Conservation (phyloP, 73 alveolate genomes). For the Tetrahymena elliotti region DNA sequence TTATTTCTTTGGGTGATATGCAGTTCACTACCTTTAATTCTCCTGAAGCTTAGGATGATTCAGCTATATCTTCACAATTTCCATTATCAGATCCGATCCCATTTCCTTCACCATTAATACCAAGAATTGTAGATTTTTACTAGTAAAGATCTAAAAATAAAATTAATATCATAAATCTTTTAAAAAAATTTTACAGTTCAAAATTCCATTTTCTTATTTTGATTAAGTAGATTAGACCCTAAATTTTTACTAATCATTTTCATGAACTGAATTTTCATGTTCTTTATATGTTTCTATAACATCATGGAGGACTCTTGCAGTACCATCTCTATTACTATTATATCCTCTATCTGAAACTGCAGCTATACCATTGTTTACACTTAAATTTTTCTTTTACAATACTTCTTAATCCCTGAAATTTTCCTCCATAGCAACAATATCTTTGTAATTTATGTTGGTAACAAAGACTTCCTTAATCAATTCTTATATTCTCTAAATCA, state of each 20-base stretch:
- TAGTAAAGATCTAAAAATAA: not conserved
- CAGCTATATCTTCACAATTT: not conserved
- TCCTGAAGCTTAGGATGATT: not conserved
- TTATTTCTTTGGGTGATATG: not conserved
- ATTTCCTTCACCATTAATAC: not conserved
- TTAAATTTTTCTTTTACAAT: not conserved
- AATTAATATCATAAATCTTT: not conserved
- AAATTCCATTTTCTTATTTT: not conserved
- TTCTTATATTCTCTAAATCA: not conserved
- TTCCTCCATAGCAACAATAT: not conserved
- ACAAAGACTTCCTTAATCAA: not conserved
- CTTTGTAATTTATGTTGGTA: not conserved
- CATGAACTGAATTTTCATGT: not conserved
- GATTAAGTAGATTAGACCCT: not conserved
- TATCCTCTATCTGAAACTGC: not conserved
- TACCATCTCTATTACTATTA: not conserved
- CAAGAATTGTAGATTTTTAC: not conserved
- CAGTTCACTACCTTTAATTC: not conserved
- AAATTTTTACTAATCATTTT: not conserved
- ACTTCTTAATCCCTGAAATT: not conserved
- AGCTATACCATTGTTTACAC: not conserved
- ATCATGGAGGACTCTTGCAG: not conserved
- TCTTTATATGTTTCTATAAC: not conserved
- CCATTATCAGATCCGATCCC: not conserved
- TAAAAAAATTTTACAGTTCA: not conserved